Conservation (phyloP, 176 grass and related monocot genomes). For the Dendrocalamus sinicus region DNA sequence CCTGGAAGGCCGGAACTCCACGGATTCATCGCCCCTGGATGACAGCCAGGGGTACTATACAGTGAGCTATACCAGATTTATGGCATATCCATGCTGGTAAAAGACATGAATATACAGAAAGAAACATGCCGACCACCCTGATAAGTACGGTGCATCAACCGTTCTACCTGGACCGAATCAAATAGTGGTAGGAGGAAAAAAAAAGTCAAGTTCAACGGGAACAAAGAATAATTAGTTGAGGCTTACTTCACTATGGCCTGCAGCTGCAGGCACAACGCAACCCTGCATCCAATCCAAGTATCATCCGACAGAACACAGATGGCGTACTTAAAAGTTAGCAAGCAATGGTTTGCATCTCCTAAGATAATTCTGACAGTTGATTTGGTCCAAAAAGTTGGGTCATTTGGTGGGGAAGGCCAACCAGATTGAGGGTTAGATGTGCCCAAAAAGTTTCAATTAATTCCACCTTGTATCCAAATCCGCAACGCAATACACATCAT, state of each 20-base stretch:
- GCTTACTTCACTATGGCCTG: background rate
- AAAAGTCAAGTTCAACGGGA: background rate
- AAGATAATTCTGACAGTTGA: background rate
- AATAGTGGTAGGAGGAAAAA: background rate
- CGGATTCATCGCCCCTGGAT: no score
- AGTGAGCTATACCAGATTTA: no score
- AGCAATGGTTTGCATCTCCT: background rate
- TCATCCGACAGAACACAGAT: background rate
- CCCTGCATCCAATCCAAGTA: background rate
- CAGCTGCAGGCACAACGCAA: background rate
- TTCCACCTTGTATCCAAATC: no score
- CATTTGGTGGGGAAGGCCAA: constrained; percentile 12
- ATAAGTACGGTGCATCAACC: background rate
- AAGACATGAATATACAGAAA: background rate
- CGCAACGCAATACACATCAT: no score
- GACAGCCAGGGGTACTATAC: no score
- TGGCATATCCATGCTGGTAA: no score
- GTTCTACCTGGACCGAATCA: background rate
- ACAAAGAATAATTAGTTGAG: background rate
- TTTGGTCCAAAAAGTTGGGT: background rate
- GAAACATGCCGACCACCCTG: no score
- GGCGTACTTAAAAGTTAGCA: no score
- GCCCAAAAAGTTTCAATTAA: no score
- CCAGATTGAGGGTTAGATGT: background rate
- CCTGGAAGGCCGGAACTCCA: no score